Evolutionary conservation across 371 early-diverging fungal genomes (phyloP).

Genomic region (Coemansia sp.): DNA sequence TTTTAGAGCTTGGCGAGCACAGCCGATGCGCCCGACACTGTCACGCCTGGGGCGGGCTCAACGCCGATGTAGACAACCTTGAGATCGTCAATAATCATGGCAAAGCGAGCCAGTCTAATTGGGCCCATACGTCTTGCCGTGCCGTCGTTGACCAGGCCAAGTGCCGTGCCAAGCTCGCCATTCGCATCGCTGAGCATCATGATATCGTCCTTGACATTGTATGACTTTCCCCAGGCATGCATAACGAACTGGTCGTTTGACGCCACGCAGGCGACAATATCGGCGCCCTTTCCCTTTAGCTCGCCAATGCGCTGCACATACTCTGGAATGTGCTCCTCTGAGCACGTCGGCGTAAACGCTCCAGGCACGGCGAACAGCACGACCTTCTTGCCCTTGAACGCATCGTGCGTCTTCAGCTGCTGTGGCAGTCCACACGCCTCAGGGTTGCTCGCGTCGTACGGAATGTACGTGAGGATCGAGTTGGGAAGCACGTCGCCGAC

Average conservation of each 20-base stretch:
- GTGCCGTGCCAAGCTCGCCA: conserved; percentile 61
- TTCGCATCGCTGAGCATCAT: conserved; percentile 75
- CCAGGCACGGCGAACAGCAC: conserved; percentile 81
- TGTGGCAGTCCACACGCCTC: conserved; percentile 60
- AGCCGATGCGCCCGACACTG: conserved; percentile 55
- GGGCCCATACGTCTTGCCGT: conserved; percentile 56
- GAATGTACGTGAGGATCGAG: conserved; percentile 54
- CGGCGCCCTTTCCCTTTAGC: conserved; percentile 68
- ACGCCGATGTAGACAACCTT: conserved; percentile 74
- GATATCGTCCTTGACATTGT: conserved; percentile 59
- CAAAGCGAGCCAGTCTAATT: conserved; percentile 67
- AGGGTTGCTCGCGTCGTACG: conserved; percentile 55
- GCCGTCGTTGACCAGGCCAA: conserved; percentile 64
- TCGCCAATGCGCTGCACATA: conserved; percentile 57
- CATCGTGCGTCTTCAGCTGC: conserved; percentile 52
- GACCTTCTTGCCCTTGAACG: conserved; percentile 73
- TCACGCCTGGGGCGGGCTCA: conserved; percentile 58
- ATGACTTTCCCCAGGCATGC: conserved; percentile 74
- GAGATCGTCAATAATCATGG: conserved; percentile 70
- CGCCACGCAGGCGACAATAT: conserved; percentile 63
- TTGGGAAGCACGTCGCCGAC: conserved; percentile 57
- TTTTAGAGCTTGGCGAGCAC: conserved; percentile 53
- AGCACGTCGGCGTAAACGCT: conserved; percentile 82
- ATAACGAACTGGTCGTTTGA: conserved; percentile 68
- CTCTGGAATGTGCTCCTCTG: conserved; percentile 73